These are phyloP conservation scores for Hypoxylon sp. DNA, from an alignment of 2,329 filamentous ascomycete species.

Conservation along the genomic window DNA sequence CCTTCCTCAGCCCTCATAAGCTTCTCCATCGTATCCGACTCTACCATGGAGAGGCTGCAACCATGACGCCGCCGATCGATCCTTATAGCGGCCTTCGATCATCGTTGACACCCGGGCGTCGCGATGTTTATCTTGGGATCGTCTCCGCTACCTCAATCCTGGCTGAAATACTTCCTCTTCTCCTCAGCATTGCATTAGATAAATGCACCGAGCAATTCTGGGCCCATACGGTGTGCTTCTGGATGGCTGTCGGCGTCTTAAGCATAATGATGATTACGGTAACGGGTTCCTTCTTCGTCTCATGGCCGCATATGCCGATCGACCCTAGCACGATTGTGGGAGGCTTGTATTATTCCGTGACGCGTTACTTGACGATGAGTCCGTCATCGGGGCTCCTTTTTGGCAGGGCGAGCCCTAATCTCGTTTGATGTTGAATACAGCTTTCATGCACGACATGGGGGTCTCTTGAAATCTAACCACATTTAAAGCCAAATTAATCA, in stretches of 20 bases:
- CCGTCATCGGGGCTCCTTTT: constrained; percentile 29
- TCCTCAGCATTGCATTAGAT: constrained; percentile 59
- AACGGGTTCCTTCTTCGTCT: constrained; percentile 51
- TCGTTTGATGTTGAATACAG: constrained; percentile 26
- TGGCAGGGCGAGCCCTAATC: constrained; percentile 6
- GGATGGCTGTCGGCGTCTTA: constrained; percentile 51
- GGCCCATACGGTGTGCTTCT: constrained; percentile 53
- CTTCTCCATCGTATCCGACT: constrained; percentile 51
- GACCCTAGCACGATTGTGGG: constrained; percentile 58
- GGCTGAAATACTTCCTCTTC: constrained; percentile 59
- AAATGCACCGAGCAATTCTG: constrained; percentile 52
- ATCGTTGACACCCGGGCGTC: constrained; percentile 44
- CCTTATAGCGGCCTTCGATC: constrained; percentile 55
- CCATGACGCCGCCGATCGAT: constrained; percentile 53
- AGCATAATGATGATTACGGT: constrained; percentile 54
- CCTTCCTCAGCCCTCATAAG: constrained; percentile 55
- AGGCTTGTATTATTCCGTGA: constrained; percentile 53
- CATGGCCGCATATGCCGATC: constrained; percentile 56
- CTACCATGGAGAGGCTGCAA: constrained; percentile 50
- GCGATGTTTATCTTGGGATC: constrained; percentile 52
- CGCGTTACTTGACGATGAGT: constrained; percentile 23
- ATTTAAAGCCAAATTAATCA: too few species aligned
- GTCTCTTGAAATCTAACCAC: too few species aligned
- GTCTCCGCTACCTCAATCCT: constrained; percentile 55
- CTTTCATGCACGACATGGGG: too few species aligned